These are phyloP conservation scores for Xylariaceae sp. DNA, from an alignment of 2,329 filamentous ascomycete genomes.

Conservation along the genomic window DNA sequence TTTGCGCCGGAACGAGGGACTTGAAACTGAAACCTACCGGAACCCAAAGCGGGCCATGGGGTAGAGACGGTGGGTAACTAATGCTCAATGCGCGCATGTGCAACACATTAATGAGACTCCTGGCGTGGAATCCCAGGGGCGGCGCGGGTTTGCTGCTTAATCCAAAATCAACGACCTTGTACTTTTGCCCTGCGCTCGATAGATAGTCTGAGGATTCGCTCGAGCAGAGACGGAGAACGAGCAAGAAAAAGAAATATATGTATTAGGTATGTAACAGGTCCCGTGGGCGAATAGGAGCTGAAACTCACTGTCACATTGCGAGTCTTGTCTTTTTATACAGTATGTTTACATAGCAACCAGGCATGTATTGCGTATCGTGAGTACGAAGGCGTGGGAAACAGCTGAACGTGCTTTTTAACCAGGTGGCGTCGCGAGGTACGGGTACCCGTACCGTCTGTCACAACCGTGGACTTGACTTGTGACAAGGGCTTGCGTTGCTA, in stretches of 20 bases:
- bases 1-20: constrained; percentile 21
- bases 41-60: constrained; percentile 23
- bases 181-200: background rate
- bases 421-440: constrained; percentile 13
- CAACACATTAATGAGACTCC: constrained; percentile 24
- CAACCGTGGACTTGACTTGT: constrained; percentile 10
- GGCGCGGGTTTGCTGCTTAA: background rate
- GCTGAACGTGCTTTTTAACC: constrained; percentile 10
- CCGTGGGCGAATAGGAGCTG: background rate
- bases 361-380: background rate
- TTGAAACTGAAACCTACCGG: constrained; percentile 34
- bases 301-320: background rate
- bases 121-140: background rate
- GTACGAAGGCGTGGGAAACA: background rate
- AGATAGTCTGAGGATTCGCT: background rate
- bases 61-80: constrained; percentile 1
- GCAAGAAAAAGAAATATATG: background rate
- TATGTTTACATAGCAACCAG: background rate
- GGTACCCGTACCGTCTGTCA: constrained; percentile 3
- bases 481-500: constrained; percentile 7
- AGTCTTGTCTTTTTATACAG: background rate
- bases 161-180: background rate
- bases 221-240: background rate
- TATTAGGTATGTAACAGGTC: constrained; percentile 7
- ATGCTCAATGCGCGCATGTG: constrained; percentile 21